These are phyloP conservation scores for Coemansia sp. DNA, from an alignment of 192 early-diverging fungal genomes.

Conservation along the genomic window DNA sequence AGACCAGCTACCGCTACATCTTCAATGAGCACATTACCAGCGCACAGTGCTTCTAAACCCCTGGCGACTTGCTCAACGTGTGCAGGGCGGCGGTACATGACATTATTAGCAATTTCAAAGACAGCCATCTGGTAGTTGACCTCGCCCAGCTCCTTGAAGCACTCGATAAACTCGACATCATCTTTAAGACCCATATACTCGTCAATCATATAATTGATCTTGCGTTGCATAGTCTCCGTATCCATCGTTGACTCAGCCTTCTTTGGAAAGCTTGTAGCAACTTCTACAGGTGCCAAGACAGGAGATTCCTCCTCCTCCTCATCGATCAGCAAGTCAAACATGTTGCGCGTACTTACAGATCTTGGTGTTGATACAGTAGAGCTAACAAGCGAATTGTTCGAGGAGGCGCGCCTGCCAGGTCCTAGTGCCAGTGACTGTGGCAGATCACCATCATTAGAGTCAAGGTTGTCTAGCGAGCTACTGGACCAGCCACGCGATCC, in stretches of 20 bases:
- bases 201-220: constrained; percentile 52
- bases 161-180: constrained; percentile 56
- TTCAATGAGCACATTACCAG: constrained; percentile 38
- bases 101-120: constrained; percentile 57
- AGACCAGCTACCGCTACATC: constrained; percentile 54
- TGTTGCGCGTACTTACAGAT: constrained; percentile 22
- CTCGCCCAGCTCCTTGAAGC: constrained; percentile 62
- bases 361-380: constrained; percentile 19
- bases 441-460: constrained; percentile 27
- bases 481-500: constrained; percentile 52
- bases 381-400: background rate
- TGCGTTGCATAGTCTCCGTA: background rate
- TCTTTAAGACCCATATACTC: constrained; percentile 59
- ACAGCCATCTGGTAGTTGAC: constrained; percentile 53
- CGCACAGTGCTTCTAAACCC: constrained; percentile 48
- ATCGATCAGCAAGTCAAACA: constrained; percentile 16
- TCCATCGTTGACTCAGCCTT: constrained; percentile 39
- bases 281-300: constrained; percentile 20
- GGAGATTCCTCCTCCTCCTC: background rate
- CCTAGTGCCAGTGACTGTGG: constrained; percentile 18
- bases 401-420: constrained; percentile 26
- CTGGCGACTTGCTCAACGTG: constrained; percentile 54
- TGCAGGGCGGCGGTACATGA: constrained; percentile 57
- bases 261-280: constrained; percentile 17
- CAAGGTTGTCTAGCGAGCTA: constrained; percentile 19